These are phyloP conservation scores for Mycosphaerella arachidis DNA, from an alignment of 2,329 filamentous ascomycete genomes.

Conservation along the genomic window DNA sequence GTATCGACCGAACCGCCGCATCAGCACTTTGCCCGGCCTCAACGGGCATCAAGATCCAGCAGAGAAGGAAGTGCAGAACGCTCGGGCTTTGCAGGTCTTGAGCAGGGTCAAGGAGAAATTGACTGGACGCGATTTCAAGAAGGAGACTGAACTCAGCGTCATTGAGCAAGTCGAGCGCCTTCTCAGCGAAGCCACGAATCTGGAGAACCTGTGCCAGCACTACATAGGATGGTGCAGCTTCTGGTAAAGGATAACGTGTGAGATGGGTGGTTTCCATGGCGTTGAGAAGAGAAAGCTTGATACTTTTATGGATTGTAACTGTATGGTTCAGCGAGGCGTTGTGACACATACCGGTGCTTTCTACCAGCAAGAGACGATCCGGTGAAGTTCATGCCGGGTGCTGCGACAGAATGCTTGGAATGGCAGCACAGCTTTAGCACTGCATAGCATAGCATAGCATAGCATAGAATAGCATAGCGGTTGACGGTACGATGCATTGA, in stretches of 20 bases:
- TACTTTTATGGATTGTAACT: background rate
- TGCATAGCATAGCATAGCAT: background rate
- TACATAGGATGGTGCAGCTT: slow-evolving; percentile 99
- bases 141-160: slow-evolving; percentile 75
- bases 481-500: background rate
- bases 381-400: background rate
- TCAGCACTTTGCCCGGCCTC: slow-evolving; percentile 25
- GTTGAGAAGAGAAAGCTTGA: background rate
- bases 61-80: slow-evolving; percentile 78
- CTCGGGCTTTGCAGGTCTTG: slow-evolving; percentile 84
- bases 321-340: background rate
- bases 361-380: background rate
- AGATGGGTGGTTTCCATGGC: background rate
- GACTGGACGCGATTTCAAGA: slow-evolving; percentile 87
- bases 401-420: background rate
- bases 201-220: slow-evolving; percentile 97
- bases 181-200: slow-evolving; percentile 88
- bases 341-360: background rate
- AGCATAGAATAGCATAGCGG: background rate
- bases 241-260: slow-evolving; percentile 58
- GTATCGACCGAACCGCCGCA: slow-evolving; percentile 29
- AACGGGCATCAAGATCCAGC: slow-evolving; percentile 35
- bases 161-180: slow-evolving; percentile 90
- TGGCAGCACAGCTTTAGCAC: background rate
- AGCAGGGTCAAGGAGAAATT: slow-evolving; percentile 92